These are phyloP conservation scores for Pseudocercospora fijiensis DNA, from an alignment of 2,329 filamentous ascomycete species.

Conservation along the genomic window DNA sequence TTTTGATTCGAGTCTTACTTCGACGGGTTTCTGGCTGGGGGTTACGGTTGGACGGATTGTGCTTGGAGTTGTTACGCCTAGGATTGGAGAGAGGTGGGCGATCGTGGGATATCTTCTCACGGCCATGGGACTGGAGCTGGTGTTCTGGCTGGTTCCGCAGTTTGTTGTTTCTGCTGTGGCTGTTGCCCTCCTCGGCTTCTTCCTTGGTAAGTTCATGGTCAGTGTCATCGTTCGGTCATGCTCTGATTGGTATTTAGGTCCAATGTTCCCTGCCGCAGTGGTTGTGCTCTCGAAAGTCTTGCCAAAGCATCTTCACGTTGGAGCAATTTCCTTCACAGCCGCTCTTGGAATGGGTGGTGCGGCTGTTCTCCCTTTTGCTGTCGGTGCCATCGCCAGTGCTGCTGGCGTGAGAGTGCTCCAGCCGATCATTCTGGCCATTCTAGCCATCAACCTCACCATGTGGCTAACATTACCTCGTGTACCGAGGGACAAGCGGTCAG, in stretches of 20 bases:
- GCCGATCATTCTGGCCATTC: conserved; percentile 47
- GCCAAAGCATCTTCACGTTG: conserved; percentile 25
- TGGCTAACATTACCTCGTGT: conserved; percentile 24
- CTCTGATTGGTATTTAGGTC: conserved; percentile 9
- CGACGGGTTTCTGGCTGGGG: conserved; percentile 26
- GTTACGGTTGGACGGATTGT: conserved; percentile 21
- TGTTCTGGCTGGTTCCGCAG: conserved; percentile 27
- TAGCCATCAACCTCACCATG: conserved; percentile 18
- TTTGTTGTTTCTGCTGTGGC: conserved; percentile 23
- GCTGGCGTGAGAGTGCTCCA: conserved; percentile 59
- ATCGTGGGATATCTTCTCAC: conserved; percentile 18
- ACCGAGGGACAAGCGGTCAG: conserved; percentile 33
- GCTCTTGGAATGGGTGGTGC: conserved; percentile 27
- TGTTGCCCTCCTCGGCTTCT: conserved; percentile 25
- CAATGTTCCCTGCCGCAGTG: conserved; percentile 25
- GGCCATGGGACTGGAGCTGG: conserved; percentile 22
- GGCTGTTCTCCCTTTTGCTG: conserved; percentile 37
- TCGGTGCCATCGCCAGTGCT: conserved; percentile 40
- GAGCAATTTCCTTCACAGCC: conserved; percentile 23
- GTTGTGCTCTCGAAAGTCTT: conserved; percentile 23
- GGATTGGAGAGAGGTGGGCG: conserved; percentile 24
- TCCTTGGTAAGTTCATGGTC: conserved; percentile 6
- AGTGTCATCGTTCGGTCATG: neutral
- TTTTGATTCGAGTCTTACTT: conserved; percentile 22
- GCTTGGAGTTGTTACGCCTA: conserved; percentile 23